A percentile compares a stretch with the other conserved stretches of the same genome.
phyloP scores from a whole-genome alignment of 768 basidiomycete genomes.

The Leucocoprinus leucothites region DNA sequence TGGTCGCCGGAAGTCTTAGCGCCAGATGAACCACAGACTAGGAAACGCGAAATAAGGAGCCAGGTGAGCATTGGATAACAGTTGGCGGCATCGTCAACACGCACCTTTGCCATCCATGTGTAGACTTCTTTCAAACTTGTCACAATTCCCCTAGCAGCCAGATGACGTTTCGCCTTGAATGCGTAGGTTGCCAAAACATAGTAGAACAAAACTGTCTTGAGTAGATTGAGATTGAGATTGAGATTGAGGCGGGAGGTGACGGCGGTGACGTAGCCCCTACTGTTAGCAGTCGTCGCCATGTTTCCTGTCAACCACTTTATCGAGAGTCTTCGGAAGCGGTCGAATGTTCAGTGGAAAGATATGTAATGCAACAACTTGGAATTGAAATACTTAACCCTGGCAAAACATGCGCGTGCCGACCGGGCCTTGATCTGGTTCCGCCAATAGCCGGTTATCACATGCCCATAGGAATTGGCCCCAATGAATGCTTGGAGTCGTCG shows the following conservation, averaged over 20 bases:
- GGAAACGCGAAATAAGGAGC: background rate
- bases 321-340: background rate
- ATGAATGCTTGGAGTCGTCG: background rate
- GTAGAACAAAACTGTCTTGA: slow-evolving; percentile 55
- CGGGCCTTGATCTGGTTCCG: background rate
- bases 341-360: background rate
- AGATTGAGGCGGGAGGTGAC: slow-evolving; percentile 18
- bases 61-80: too few species aligned
- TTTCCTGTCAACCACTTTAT: too few species aligned
- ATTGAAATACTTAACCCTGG: background rate
- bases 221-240: slow-evolving; percentile 46
- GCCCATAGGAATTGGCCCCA: too few species aligned
- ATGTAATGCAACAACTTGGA: background rate
- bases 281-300: background rate
- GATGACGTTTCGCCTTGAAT: slow-evolving; percentile 55
- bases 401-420: background rate
- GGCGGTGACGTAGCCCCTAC: background rate
- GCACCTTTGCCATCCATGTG: slow-evolving; percentile 48
- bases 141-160: slow-evolving; percentile 58
- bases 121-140: slow-evolving; percentile 51
- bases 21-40: slow-evolving; percentile 42
- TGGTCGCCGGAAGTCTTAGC: slow-evolving; percentile 59
- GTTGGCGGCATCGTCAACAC: slow-evolving; percentile 13
- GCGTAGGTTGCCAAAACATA: slow-evolving; percentile 53
- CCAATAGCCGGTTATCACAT: slow-evolving; percentile 8